Evolutionary conservation across 2,329 filamentous ascomycete species (phyloP), one percentile per base, ranked within the genome.

Genomic region (Microcera coccophila): DNA sequence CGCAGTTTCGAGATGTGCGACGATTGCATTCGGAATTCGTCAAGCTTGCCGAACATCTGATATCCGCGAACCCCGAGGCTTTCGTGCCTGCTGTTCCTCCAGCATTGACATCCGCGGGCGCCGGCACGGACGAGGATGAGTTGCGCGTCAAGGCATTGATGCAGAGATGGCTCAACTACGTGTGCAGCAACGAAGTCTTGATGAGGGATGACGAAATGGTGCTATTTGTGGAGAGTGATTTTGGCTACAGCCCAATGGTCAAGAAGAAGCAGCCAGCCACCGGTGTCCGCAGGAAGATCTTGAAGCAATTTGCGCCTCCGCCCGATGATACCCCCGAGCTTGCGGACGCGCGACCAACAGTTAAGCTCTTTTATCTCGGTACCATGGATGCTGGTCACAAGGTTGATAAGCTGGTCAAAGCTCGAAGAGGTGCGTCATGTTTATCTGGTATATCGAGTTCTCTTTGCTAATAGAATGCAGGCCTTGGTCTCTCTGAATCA

Each of bases 321-420:
- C 90, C 93, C 11, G 93, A 98, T 66, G 93, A 98, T 65, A 97
- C 93, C 1, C 90, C 91, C 9, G 93, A 98, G 70, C 75, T 98
- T 42, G 84, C 91, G 50, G 85, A 93, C 57, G 90, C 90, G 16
- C 81, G 93, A 40, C 93, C 93, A 1, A 76, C 89, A 33, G 93
- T 97, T 28, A 98, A 98, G 71, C 78, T 90, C 36, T 97, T 98
- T 64, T 98, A 98, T 62, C 74, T 98, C 17, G 89, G 88, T 16
- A 85, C 89, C 5, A 95, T 98, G 89, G 93, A 97, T 62, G 82
- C 89, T n/a, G 89, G 90, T 33, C 93, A 98, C 68, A 97, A 96
- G 69, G 82, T 98, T 22, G 93, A 98, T 61, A 88, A 85, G 62
- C 79, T 97, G 24, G 93, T 98, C 52, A 97, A 95, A 70, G 82